Conservation (phyloP, 805 yeast species). For the Phaffomyces antillensis region DNA sequence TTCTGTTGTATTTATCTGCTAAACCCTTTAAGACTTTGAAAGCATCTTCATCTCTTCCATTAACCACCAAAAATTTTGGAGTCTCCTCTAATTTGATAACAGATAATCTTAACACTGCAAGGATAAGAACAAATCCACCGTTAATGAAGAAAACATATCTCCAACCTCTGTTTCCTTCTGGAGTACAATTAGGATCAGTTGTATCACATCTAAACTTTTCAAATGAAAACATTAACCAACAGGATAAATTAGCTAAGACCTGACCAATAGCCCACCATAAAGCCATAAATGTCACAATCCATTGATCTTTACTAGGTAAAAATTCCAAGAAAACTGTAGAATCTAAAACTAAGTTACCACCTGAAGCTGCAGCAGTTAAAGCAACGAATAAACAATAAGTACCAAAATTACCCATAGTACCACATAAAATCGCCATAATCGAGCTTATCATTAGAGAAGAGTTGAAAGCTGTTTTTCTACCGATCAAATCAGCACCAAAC, state of each 20-base stretch:
- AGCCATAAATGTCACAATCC: constrained; percentile 43
- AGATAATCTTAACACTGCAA: background rate
- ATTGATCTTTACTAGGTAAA: constrained; percentile 41
- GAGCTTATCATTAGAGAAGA: constrained; percentile 37
- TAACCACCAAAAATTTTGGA: background rate
- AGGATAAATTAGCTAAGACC: constrained; percentile 36
- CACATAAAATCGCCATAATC: constrained; percentile 39
- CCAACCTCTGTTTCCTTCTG: constrained; percentile 7
- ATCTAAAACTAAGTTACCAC: constrained; percentile 47
- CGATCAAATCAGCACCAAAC: constrained; percentile 43
- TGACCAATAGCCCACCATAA: constrained; percentile 55
- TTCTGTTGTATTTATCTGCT: background rate
- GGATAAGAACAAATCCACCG: background rate
- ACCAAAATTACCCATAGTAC: constrained; percentile 40
- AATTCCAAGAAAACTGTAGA: constrained; percentile 43
- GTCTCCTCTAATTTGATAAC: background rate
- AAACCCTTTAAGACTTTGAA: background rate
- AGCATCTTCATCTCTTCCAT: background rate
- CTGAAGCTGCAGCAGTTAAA: constrained; percentile 37
- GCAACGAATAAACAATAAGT: constrained; percentile 42
- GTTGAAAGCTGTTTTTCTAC: constrained; percentile 43
- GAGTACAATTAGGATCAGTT: constrained; percentile 33
- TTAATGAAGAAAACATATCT: background rate
- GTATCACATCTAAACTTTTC: constrained; percentile 42
- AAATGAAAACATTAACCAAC: constrained; percentile 40